These are phyloP conservation scores for Capsicum pubescens DNA, from an alignment of 257 asterid genomes.

Conservation along the genomic window DNA sequence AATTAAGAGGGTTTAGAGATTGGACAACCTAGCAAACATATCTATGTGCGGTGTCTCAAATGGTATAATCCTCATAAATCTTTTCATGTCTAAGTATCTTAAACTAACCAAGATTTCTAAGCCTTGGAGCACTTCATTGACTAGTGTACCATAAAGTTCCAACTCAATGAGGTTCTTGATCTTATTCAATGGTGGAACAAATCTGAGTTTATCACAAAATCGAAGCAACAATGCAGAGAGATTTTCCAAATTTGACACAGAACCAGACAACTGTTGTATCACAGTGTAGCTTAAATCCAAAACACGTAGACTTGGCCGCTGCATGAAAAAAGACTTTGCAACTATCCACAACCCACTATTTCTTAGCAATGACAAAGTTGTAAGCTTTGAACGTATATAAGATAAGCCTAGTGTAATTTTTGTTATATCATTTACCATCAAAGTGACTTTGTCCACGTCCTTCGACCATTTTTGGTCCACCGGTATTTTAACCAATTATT, in stretches of 20 bases:
- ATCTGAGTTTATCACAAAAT: background rate
- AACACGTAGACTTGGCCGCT: constrained; percentile 8
- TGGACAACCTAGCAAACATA: background rate
- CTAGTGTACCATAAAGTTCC: background rate
- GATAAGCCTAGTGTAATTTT: background rate
- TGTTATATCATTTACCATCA: background rate
- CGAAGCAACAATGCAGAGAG: constrained; percentile 28
- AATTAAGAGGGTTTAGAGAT: constrained; percentile 25
- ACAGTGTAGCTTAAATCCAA: background rate
- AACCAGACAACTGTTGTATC: background rate
- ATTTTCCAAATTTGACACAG: constrained; percentile 29
- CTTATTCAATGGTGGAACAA: constrained; percentile 29
- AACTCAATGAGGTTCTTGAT: constrained; percentile 28
- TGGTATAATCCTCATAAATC: background rate
- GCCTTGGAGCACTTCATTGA: constrained; percentile 14
- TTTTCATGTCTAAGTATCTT: background rate
- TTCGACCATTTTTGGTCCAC: background rate
- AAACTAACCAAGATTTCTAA: constrained; percentile 18
- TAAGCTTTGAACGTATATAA: background rate
- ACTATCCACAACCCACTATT: background rate
- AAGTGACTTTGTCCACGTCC: constrained; percentile 22
- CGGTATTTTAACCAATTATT: background rate
- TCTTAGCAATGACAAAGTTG: constrained; percentile 11
- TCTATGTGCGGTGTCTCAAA: constrained; percentile 10
- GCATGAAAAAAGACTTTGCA: background rate